A percentile compares a stretch with the other conserved stretches of the same genome.
These are phyloP conservation scores for Solanum piurae DNA, from an alignment of 257 asterid species.

Conservation along the genomic window DNA sequence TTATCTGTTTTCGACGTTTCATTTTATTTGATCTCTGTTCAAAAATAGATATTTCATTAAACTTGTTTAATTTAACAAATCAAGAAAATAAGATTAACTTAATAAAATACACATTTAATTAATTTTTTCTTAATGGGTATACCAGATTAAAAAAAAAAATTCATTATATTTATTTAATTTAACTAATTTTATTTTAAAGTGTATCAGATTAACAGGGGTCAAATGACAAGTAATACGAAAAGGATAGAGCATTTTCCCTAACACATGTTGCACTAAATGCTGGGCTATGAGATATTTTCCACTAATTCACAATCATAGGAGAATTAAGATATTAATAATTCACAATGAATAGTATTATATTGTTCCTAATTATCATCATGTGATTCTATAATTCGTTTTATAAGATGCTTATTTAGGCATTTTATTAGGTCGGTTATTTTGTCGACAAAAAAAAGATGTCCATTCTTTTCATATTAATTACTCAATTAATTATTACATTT, in stretches of 20 bases:
- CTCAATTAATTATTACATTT: neutral
- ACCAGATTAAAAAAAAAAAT: no score
- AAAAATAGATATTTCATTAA: neutral
- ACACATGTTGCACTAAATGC: neutral
- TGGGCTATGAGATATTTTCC: neutral
- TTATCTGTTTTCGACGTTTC: neutral
- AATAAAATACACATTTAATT: no score
- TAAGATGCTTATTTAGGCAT: neutral
- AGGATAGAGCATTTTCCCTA: neutral
- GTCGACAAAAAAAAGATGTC: neutral
- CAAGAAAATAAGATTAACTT: no score
- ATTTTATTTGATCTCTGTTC: neutral
- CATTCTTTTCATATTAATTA: neutral
- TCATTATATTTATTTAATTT: no score
- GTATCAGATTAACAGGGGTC: neutral
- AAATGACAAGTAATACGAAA: neutral
- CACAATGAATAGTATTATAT: neutral
- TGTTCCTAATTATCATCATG: conserved; percentile 3
- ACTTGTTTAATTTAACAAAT: no score
- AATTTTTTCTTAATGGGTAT: no score
- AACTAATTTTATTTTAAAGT: no score
- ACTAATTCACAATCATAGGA: neutral
- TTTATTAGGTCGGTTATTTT: conserved; percentile 1
- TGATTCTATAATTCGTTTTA: conserved; percentile 5
- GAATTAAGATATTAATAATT: neutral